These are phyloP conservation scores for Xylaria sp. DNA, from an alignment of 2,329 filamentous ascomycete species.

Conservation along the genomic window DNA sequence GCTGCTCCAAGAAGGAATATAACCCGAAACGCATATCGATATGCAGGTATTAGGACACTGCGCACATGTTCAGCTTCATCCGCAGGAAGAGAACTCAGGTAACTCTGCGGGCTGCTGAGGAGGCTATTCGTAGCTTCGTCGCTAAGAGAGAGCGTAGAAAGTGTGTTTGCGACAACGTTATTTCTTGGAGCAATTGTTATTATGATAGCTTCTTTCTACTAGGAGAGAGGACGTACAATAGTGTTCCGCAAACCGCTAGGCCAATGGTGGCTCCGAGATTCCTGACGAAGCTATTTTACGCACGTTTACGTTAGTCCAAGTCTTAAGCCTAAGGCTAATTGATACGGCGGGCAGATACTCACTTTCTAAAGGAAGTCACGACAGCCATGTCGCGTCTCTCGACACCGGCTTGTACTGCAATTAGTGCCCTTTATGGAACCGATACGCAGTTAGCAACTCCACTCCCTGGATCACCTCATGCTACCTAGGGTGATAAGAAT, in stretches of 20 bases:
- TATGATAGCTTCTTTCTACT: neutral
- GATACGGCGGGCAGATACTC: conserved; percentile 36
- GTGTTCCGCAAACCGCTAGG: neutral
- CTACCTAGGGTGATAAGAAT: neutral
- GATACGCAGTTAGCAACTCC: too few species aligned
- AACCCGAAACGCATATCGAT: conserved; percentile 50
- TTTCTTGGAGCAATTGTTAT: neutral
- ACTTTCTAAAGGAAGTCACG: conserved; percentile 39
- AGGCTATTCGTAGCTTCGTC: neutral
- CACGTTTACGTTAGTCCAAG: neutral
- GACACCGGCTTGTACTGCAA: neutral
- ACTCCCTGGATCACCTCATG: neutral
- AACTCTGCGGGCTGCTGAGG: conserved; percentile 26
- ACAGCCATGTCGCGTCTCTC: neutral
- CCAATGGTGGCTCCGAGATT: neutral
- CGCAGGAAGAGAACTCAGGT: conserved; percentile 44
- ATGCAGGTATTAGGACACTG: conserved; percentile 50
- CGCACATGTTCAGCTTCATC: conserved; percentile 48
- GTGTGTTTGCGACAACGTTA: neutral
- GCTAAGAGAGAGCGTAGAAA: neutral
- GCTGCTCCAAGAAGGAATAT: conserved; percentile 53
- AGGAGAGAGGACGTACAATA: neutral
- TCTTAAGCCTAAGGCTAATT: neutral
- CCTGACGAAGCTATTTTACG: neutral
- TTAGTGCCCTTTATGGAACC: neutral